Evolutionary conservation across 2,329 filamentous ascomycete species (phyloP), one percentile per base, ranked within the genome.

Genomic region (Alternaria novae-zelandiae): DNA sequence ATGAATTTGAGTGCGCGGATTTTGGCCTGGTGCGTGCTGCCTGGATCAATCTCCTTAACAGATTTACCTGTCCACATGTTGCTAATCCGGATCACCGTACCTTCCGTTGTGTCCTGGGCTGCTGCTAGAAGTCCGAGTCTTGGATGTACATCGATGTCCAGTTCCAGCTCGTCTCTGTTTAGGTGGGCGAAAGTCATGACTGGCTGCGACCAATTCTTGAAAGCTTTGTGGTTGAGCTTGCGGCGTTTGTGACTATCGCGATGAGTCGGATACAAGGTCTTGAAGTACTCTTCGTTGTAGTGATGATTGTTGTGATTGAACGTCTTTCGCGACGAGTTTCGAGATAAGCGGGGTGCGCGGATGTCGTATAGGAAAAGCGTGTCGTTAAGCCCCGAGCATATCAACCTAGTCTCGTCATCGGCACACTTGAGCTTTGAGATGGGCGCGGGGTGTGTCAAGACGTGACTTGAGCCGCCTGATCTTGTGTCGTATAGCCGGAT

Each of bases 401-500:
- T 45, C 15, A 80, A 15, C 2, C 75, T 64, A 0, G 74, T 74
- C 6, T 64, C 45, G 32, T 75, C 68, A 45, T 78, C 75, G 15
- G 73, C 71, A 26, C 65, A 72, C 15, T 69, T 70, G 50, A 78
- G 55, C 6, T 65, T 59, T 9, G 65, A 65, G 17, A 78, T 63
- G 0, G 77, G 68, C 8, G 62, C 63, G 0, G 74, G 69, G 47
- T 79, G 76, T 3, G 61, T 70, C 32, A 79, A 65, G 28, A 76
- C 66, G 26, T 72, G 69, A 9, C 67, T 67, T 1, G 66, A 68
- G 7, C 73, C 71, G 0, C 61, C 64, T 12, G 74, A 70, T 43
- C 79, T 74, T 1, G 65, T 65, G 59, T 81, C 78, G 60, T 78
- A 74, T 32, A 80, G 66, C 17, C 68, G 64, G 5, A 83, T 75